Evolutionary conservation across 768 basidiomycete species (phyloP).

Genomic region (Tricholoma matsutake): DNA sequence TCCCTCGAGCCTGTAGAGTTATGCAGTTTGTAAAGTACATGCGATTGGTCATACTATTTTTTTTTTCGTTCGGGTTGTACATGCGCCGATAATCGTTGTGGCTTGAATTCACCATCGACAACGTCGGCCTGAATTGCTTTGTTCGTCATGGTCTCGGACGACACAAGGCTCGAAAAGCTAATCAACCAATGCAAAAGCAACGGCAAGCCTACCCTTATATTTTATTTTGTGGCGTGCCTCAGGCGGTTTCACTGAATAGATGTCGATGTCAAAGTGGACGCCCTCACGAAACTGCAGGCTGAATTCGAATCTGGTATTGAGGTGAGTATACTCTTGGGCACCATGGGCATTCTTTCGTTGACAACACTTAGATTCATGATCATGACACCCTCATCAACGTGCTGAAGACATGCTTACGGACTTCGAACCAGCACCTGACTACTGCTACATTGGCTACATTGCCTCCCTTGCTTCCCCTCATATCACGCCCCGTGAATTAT

Average conservation of each 20-base stretch:
- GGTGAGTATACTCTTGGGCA: conserved; percentile 37
- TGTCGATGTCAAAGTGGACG: conserved; percentile 78
- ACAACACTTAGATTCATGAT: conserved; percentile 57
- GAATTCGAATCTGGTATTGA: conserved; percentile 71
- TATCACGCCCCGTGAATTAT: conserved; percentile 37
- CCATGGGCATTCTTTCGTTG: background rate
- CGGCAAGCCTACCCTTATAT: conserved; percentile 36
- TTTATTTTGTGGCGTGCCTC: conserved; percentile 6
- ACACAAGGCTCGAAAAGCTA: conserved; percentile 54
- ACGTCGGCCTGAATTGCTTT: conserved; percentile 1
- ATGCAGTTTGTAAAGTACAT: background rate
- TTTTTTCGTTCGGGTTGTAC: too few relatives aligned
- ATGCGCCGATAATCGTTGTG: too few relatives aligned
- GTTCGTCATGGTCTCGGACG: conserved; percentile 49
- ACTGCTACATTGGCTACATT: conserved; percentile 73
- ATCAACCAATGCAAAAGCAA: conserved; percentile 63
- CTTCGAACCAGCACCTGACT: conserved; percentile 78
- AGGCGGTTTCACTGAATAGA: conserved; percentile 39
- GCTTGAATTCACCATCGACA: too few relatives aligned
- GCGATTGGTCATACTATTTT: background rate
- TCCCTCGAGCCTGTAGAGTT: background rate
- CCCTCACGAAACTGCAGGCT: conserved; percentile 71
- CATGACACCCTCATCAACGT: conserved; percentile 64
- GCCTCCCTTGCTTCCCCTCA: conserved; percentile 61
- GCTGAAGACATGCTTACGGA: conserved; percentile 74